Evolutionary conservation across 495 filamentous ascomycete genomes (phyloP), one percentile per base, ranked within the genome.

Genomic region (Aspergillus coremiiformis): DNA sequence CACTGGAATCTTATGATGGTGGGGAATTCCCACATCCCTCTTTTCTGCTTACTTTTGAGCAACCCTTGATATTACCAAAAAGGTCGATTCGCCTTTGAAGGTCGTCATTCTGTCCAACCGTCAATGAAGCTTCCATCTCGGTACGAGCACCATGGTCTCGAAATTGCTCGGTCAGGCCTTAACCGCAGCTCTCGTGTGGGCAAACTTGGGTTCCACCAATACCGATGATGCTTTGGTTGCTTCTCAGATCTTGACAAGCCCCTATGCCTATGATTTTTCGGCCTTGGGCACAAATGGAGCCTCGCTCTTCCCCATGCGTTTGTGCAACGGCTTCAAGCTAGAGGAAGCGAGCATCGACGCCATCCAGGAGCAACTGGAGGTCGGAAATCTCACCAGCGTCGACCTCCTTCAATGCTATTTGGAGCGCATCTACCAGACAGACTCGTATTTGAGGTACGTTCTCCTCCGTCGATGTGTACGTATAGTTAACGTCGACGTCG

Each of bases 261-360:
- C 67, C 32, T 72, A 66, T 55, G 58, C 62, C 35, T 74, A 67
- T 55, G 66, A 76, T 44, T 75, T 78, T 57, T 75, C 76, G 14
- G 44, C 56, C 11, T 49, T 68, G 49, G 57, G 66, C 19, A 56
- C 57, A 39, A 49, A 56, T 49, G 67, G 69, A 14, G 53, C 63
- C 20, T 60, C 51, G 12, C 55, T 72, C 33, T 81, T 82, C 55
- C 76, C 78, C 22, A 85, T 89, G 82, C 77, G 76, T 3, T 60
- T 53, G 9, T 88, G 84, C 65, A 68, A 78, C 49, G 78, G 77
- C 21, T 66, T 86, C 54, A 69, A 73, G 37, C 66, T 89, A 26
- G 83, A 85, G 63, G 85, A 89, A 56, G 76, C 82, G 11, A 74
- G 68, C 26, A 78, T 82, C 29, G 80, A 82, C 58, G 63, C 77